Conservation (phyloP, 1,284 basidiomycete genomes). For the Leucocoprinus gongylophorus region DNA sequence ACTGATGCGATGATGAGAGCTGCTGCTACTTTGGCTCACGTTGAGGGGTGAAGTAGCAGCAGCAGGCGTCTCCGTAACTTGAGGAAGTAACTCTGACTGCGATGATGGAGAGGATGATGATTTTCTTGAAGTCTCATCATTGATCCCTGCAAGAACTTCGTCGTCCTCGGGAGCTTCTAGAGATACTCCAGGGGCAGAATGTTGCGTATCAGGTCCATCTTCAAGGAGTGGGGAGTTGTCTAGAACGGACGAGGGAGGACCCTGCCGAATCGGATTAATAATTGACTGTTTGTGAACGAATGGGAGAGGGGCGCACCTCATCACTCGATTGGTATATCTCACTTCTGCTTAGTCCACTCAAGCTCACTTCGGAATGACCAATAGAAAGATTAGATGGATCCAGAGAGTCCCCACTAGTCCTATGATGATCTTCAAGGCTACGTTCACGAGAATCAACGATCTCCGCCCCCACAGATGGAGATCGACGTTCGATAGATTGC, state of each 20-base stretch:
- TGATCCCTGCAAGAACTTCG: conserved; percentile 3
- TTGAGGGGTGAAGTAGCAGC: conserved; percentile 11
- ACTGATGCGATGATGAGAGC: conserved; percentile 35
- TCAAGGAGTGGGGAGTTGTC: conserved; percentile 5
- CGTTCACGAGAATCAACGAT: conserved; percentile 19
- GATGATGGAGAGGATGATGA: not conserved
- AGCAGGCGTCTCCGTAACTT: not conserved
- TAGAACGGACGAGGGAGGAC: conserved; percentile 6
- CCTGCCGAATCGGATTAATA: not conserved
- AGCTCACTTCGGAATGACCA: conserved; percentile 24
- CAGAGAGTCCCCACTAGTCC: conserved; percentile 19
- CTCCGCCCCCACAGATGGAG: conserved; percentile 15
- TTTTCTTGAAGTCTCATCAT: not conserved
- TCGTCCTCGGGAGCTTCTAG: conserved; percentile 1
- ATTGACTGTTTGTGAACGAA: not conserved
- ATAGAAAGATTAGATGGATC: conserved; percentile 24
- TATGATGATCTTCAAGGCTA: conserved; percentile 16
- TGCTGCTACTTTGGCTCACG: conserved; percentile 7
- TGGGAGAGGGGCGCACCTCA: conserved; percentile 14
- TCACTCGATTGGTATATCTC: conserved; percentile 16
- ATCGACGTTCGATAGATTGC: conserved; percentile 6
- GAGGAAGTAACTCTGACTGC: not conserved
- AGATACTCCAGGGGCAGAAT: not conserved
- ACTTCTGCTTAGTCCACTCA: conserved; percentile 10
- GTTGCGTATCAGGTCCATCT: conserved; percentile 1